A percentile compares a stretch with the other conserved stretches of the same genome.
These are phyloP conservation scores for Rhodofomes roseus DNA, from an alignment of 1,284 basidiomycete species.

Conservation along the genomic window DNA sequence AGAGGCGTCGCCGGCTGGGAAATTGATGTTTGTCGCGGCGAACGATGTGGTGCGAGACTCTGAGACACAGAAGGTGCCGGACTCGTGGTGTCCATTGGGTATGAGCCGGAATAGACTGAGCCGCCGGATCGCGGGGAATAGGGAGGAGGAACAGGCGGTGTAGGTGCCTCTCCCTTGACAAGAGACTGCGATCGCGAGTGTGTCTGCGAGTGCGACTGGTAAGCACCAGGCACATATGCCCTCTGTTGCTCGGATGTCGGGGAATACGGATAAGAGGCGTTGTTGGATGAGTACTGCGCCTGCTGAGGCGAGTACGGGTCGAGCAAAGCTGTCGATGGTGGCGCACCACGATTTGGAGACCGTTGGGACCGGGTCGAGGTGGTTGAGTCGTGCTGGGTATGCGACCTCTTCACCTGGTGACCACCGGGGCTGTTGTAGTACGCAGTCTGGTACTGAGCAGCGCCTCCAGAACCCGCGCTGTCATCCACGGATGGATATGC, in stretches of 20 bases:
- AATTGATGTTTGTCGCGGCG: slow-evolving; percentile 44
- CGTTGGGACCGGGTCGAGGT: slow-evolving; percentile 46
- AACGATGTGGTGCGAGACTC: slow-evolving; percentile 43
- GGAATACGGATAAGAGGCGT: slow-evolving; percentile 43
- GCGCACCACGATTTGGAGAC: slow-evolving; percentile 56
- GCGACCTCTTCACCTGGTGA: slow-evolving; percentile 53
- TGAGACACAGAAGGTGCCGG: slow-evolving; percentile 50
- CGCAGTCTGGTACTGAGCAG: slow-evolving; percentile 55
- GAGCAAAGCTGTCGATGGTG: slow-evolving; percentile 34
- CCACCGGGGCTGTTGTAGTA: slow-evolving; percentile 52
- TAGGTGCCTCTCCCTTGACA: slow-evolving; percentile 49
- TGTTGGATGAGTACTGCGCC: slow-evolving; percentile 59
- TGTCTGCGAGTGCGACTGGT: slow-evolving; percentile 55
- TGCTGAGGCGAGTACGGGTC: slow-evolving; percentile 68
- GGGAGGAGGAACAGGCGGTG: slow-evolving; percentile 44
- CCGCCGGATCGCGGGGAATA: slow-evolving; percentile 48
- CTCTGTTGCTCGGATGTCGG: slow-evolving; percentile 45
- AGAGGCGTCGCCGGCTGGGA: slow-evolving; percentile 69
- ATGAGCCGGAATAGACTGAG: slow-evolving; percentile 34
- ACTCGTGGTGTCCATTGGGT: slow-evolving; percentile 58
- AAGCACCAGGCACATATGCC: slow-evolving; percentile 31
- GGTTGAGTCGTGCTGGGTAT: slow-evolving; percentile 47
- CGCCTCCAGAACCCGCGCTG: slow-evolving; percentile 32
- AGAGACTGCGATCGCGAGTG: slow-evolving; percentile 61
- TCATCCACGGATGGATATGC: slow-evolving; percentile 58